These are phyloP conservation scores for Lactifluus echinatus DNA, from an alignment of 768 basidiomycete species.

Conservation along the genomic window DNA sequence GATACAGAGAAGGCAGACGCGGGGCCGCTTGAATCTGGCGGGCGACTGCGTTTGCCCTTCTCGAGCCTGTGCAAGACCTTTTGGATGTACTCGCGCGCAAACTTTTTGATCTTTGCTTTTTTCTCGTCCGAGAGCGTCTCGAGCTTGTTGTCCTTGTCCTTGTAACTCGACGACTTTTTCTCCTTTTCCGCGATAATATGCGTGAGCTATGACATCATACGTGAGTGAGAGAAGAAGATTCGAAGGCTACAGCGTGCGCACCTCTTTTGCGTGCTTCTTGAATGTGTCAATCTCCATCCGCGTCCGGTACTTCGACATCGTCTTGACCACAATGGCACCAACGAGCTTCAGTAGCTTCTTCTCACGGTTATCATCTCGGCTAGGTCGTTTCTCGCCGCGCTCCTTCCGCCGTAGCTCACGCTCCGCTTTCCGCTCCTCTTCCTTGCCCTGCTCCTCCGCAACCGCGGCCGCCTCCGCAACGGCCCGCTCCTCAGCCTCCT, in stretches of 20 bases:
- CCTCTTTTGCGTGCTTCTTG: conserved; percentile 95
- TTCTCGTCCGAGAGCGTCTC: conserved; percentile 83
- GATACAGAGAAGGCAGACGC: neutral
- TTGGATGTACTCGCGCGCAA: conserved; percentile 81
- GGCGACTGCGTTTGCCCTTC: conserved; percentile 30
- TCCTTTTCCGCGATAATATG: conserved; percentile 88
- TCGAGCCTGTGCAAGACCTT: conserved; percentile 69
- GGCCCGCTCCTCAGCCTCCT: conserved; percentile 20
- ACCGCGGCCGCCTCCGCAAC: conserved; percentile 20
- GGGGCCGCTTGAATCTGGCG: conserved; percentile 16
- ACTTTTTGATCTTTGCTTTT: conserved; percentile 81
- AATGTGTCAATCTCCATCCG: conserved; percentile 72
- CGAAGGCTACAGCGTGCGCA: conserved; percentile 29
- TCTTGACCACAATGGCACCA: conserved; percentile 83
- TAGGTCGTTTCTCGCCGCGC: conserved; percentile 38
- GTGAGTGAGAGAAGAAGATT: conserved; percentile 1
- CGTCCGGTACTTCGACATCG: conserved; percentile 82
- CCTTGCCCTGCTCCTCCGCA: conserved; percentile 18
- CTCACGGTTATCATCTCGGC: conserved; percentile 66
- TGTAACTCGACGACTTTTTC: conserved; percentile 77
- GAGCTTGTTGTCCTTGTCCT: conserved; percentile 49
- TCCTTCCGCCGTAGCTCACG: conserved; percentile 21
- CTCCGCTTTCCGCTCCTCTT: conserved; percentile 23
- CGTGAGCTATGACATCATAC: conserved; percentile 51
- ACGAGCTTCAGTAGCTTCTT: conserved; percentile 77